Evolutionary conservation across 2,329 filamentous ascomycete genomes (phyloP).

Genomic region (Acrodontium crateriforme): DNA sequence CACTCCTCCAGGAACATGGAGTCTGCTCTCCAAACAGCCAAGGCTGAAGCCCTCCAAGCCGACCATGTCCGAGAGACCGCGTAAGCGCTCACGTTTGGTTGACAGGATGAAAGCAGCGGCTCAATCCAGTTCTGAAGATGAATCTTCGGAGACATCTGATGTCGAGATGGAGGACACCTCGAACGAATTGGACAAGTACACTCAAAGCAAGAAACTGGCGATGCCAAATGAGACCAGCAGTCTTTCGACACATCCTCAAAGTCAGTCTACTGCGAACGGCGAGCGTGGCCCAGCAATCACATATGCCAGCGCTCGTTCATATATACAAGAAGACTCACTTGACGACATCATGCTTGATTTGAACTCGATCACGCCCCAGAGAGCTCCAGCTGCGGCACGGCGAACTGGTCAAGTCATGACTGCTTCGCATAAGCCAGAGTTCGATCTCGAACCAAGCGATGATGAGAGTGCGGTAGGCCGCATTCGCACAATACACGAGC

Average conservation of each 20-base stretch:
- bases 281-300: slow-evolving; percentile 38
- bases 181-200: no score
- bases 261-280: slow-evolving; percentile 1
- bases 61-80: slow-evolving; percentile 9
- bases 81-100: slow-evolving; percentile 15
- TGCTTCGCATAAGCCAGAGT: slow-evolving; percentile 15
- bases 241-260: no score
- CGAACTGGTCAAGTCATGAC: not conserved
- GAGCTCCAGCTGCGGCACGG: slow-evolving; percentile 4
- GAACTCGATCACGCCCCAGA: slow-evolving; percentile 15
- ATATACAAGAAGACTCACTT: slow-evolving; percentile 39
- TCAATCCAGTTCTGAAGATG: slow-evolving; percentile 10
- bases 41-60: slow-evolving; percentile 12
- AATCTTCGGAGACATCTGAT: slow-evolving; percentile 10
- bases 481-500: slow-evolving; percentile 47
- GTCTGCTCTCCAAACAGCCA: no score
- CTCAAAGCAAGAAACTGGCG: no score
- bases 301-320: slow-evolving; percentile 46
- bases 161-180: slow-evolving; percentile 7
- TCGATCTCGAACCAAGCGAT: slow-evolving; percentile 32
- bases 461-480: slow-evolving; percentile 27
- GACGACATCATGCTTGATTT: slow-evolving; percentile 23
- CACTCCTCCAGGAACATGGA: no score
- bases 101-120: slow-evolving; percentile 21
- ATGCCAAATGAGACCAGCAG: no score